phyloP scores from a whole-genome alignment of 176 grass and related monocot species.

The Phoenix dactylifera region DNA sequence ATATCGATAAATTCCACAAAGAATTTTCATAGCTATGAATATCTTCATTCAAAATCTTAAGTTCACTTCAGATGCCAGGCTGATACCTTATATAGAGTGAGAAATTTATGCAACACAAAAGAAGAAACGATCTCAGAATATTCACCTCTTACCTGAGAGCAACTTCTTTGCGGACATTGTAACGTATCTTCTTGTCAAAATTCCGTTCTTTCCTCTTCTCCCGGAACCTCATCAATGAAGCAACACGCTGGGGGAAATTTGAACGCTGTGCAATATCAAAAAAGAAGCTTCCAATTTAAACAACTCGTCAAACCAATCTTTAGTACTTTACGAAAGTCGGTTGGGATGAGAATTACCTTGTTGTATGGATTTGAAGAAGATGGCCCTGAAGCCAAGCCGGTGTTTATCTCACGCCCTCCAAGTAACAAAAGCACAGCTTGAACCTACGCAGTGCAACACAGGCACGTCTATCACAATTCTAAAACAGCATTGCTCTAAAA shows the following conservation, averaged over 20 bases:
- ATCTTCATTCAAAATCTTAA: no score
- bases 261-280: conserved; percentile 39
- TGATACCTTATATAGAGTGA: no score
- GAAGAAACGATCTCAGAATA: background rate
- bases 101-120: no score
- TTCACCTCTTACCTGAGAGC: conserved; percentile 60
- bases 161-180: conserved; percentile 88
- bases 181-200: conserved; percentile 98
- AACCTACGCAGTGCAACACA: conserved; percentile 40
- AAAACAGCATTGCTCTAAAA: background rate
- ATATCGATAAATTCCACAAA: no score
- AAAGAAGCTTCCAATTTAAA: conserved; percentile 25
- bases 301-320: background rate
- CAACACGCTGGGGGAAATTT: conserved; percentile 93
- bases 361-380: conserved; percentile 55
- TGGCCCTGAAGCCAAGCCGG: conserved; percentile 26
- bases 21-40: no score
- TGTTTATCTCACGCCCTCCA: conserved; percentile 76
- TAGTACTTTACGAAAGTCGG: background rate
- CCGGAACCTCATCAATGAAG: conserved; percentile 90
- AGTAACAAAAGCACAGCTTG: conserved; percentile 93
- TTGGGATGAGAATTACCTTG: conserved; percentile 39
- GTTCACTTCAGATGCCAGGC: no score
- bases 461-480: background rate
- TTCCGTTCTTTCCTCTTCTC: conserved; percentile 97